phyloP scores from a whole-genome alignment of 1,139 yeast species.

The Blastobotrys petasosporus region DNA sequence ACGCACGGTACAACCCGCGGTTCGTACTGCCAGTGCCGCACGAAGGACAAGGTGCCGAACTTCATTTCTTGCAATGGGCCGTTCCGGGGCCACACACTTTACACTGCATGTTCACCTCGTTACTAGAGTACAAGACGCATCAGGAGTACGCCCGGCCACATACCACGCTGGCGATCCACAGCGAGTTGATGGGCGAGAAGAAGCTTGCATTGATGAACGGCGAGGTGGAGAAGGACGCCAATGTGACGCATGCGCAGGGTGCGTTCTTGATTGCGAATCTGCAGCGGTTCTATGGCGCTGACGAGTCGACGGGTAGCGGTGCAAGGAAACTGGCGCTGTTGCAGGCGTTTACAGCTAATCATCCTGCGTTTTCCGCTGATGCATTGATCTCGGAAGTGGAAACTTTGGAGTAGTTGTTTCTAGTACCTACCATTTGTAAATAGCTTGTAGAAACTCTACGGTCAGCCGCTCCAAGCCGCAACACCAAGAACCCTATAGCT shows the following conservation, averaged over 20 bases:
- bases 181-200: constrained; percentile 60
- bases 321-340: constrained; percentile 52
- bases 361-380: constrained; percentile 57
- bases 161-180: constrained; percentile 83
- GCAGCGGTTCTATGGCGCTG: constrained; percentile 83
- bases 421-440: no score
- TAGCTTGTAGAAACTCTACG: no score
- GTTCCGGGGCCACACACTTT: constrained; percentile 80
- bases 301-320: constrained; percentile 38
- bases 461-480: neutral
- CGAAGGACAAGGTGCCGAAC: constrained; percentile 54
- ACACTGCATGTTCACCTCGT: constrained; percentile 85
- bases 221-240: constrained; percentile 63
- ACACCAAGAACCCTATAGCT: neutral
- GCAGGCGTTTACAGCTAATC: constrained; percentile 63
- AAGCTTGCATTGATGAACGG: constrained; percentile 84
- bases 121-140: constrained; percentile 89
- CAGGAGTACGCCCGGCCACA: constrained; percentile 93
- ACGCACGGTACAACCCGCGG: constrained; percentile 70
- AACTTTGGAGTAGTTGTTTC: constrained; percentile 46
- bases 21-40: constrained; percentile 42
- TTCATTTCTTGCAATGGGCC: constrained; percentile 92
- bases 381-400: constrained; percentile 65
- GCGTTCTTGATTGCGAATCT: constrained; percentile 71
- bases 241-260: constrained; percentile 60